phyloP scores from a whole-genome alignment of 306 rosid species.

The Mucuna pruriens region DNA sequence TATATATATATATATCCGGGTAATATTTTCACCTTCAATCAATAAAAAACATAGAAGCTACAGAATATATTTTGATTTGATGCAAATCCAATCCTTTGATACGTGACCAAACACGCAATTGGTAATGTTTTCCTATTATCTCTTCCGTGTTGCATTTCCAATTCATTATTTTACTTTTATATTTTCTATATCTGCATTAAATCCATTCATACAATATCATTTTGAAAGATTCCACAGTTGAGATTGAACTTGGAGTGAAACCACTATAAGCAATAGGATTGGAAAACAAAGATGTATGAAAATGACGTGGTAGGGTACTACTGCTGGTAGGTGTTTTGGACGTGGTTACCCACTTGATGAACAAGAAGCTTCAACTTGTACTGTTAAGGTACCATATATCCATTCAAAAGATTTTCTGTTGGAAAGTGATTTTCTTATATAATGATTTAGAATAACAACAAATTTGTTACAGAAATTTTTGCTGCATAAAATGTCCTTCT shows the following conservation, averaged over 20 bases:
- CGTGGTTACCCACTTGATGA: background rate
- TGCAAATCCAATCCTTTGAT: background rate
- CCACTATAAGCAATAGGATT: background rate
- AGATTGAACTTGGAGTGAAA: background rate
- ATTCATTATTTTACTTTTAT: background rate
- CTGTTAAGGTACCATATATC: background rate
- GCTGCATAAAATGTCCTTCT: background rate
- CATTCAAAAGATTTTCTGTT: background rate
- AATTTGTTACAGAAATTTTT: background rate
- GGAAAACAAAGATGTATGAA: background rate
- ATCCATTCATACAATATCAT: background rate
- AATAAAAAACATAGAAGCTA: background rate
- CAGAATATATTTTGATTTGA: background rate
- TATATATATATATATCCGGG: too few relatives aligned
- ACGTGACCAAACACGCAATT: background rate
- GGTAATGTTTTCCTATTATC: background rate
- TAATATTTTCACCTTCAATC: background rate
- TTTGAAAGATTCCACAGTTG: background rate
- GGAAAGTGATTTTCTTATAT: background rate
- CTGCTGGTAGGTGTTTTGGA: background rate
- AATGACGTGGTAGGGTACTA: background rate
- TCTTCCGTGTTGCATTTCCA: background rate
- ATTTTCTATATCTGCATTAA: background rate
- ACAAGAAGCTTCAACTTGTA: background rate
- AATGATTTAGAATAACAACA: background rate